Evolutionary conservation across 2,329 filamentous ascomycete species (phyloP), one percentile per base, ranked within the genome.

Genomic region (Alternaria incomplexa): DNA sequence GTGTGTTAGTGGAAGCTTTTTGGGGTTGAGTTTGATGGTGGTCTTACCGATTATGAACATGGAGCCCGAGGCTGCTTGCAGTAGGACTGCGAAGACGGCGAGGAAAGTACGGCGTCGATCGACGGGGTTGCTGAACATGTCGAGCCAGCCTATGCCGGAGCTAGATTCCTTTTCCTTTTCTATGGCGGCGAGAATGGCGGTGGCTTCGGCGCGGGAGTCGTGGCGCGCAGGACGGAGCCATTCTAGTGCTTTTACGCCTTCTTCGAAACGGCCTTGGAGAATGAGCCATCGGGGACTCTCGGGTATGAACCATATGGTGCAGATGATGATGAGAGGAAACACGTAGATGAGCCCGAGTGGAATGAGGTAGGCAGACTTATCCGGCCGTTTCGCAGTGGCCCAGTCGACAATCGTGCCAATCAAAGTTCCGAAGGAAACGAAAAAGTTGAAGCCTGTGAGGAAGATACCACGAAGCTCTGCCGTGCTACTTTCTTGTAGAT

Each of bases 341-440:
- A 86, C 69, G 82, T 85, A 85, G 43, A 88, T 87, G 67, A 88
- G 82, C 58, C 85, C 78, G 2, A 87, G 76, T 0, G 85, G 85
- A 40, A 87, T 85, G 15, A 82, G 71, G 66, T 83, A 83, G 1
- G 78, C 61, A 1, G 72, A 72, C 28, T 78, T 78, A 61, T 75
- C 74, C 9, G 73, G 73, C 32, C 74, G 68, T 30, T 70, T 74
- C 3, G 66, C 81, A 30, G 71, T 80, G 59, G 84, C 85, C 76
- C 86, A 86, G 72, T 87, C 85, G 54, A 87, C 77, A 26, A 88
- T 80, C 62, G 80, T 84, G 56, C 83, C 85, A 68, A 83, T 71
- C 46, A 79, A 67, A 57, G 78, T 81, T 67, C 82, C 75, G 48
- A 85, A 78, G 1, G 81, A 82, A 5, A 82, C 84, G 72, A 81